Percentiles rank a stretch among this genome's conserved stretches.
These are phyloP conservation scores for Furcasterigmium sp. DNA, from an alignment of 2,329 filamentous ascomycete species.

Conservation along the genomic window DNA sequence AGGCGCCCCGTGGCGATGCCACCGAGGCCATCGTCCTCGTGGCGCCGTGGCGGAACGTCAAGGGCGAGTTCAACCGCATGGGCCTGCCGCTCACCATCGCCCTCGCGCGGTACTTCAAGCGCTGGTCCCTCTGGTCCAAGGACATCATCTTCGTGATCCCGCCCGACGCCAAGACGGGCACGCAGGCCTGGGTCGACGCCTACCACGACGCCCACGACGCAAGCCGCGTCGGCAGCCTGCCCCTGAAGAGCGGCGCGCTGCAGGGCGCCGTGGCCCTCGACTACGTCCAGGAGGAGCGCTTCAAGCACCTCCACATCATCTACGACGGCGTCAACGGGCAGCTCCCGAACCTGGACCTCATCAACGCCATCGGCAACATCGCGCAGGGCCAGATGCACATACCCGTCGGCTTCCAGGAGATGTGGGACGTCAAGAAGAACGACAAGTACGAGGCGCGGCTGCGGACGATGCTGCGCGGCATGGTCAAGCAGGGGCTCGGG, in stretches of 20 bases:
- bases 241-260: constrained; percentile 86
- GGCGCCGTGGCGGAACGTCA: constrained; percentile 80
- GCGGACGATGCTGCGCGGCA: constrained; percentile 83
- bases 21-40: constrained; percentile 95
- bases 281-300: constrained; percentile 78
- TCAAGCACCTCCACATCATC: constrained; percentile 82
- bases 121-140: constrained; percentile 98
- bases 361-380: constrained; percentile 89
- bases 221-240: constrained; percentile 64
- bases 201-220: constrained; percentile 88
- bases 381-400: constrained; percentile 91
- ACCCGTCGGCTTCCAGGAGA: constrained; percentile 74
- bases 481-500: constrained; percentile 86
- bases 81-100: constrained; percentile 84
- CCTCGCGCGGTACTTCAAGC: constrained; percentile 89
- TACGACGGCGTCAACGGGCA: constrained; percentile 97
- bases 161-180: constrained; percentile 81
- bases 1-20: constrained; percentile 89
- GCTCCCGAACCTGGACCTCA: constrained; percentile 88
- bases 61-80: constrained; percentile 74
- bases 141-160: constrained; percentile 92
- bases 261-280: constrained; percentile 93
- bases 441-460: constrained; percentile 78
- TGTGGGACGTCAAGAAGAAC: constrained; percentile 66
- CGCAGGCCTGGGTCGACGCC: constrained; percentile 95